Evolutionary conservation across 345 rosid species (phyloP).

Genomic region (Chamaenerion angustifolium): DNA sequence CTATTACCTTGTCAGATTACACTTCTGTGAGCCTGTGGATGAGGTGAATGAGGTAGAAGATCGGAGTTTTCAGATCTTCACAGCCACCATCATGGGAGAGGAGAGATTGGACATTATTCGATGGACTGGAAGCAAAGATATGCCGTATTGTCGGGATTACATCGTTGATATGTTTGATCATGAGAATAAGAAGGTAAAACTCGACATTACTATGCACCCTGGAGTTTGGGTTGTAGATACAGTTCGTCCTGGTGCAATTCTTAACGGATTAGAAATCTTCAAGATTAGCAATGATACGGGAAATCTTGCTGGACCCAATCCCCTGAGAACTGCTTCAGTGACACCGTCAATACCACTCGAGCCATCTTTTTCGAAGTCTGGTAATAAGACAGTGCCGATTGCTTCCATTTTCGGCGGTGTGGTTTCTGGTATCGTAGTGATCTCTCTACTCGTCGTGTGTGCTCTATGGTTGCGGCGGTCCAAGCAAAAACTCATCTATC

Average conservation of each 20-base stretch:
- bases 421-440: not conserved
- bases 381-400: not conserved
- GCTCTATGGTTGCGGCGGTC: too few species aligned
- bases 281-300: slow-evolving; percentile 14
- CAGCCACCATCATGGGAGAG: slow-evolving; percentile 14
- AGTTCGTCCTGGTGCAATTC: slow-evolving; percentile 12
- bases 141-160: slow-evolving; percentile 20
- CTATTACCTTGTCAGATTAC: slow-evolving; percentile 23
- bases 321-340: slow-evolving; percentile 11
- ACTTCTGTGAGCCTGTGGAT: slow-evolving; percentile 25
- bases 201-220: slow-evolving; percentile 19
- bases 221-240: not conserved
- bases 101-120: slow-evolving; percentile 10
- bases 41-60: not conserved
- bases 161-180: slow-evolving; percentile 3
- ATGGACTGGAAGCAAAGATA: slow-evolving; percentile 10
- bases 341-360: not conserved
- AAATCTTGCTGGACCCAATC: slow-evolving; percentile 22
- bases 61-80: slow-evolving; percentile 12
- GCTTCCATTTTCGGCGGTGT: not conserved
- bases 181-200: slow-evolving; percentile 3
- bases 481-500: too few species aligned
- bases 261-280: slow-evolving; percentile 33
- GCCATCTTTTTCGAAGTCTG: not conserved
- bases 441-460: not conserved